A percentile compares a stretch with the other conserved stretches of the same genome.
These are phyloP conservation scores for Dactylellina haptotyla DNA, from an alignment of 2,329 filamentous ascomycete genomes.

Conservation along the genomic window DNA sequence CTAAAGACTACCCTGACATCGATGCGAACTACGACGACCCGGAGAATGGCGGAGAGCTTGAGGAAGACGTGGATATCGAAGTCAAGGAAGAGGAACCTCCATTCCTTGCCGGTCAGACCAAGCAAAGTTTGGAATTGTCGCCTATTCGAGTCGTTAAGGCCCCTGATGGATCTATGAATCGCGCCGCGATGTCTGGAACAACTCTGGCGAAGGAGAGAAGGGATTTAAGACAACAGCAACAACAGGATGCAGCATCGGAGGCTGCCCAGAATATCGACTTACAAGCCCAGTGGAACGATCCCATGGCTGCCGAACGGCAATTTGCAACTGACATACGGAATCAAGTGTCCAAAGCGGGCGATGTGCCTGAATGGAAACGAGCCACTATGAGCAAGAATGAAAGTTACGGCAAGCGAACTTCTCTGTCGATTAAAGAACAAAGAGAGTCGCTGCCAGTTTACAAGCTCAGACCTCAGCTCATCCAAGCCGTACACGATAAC, in stretches of 20 bases:
- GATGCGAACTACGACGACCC: constrained; percentile 94
- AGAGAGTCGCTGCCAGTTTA: constrained; percentile 88
- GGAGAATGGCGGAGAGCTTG: constrained; percentile 82
- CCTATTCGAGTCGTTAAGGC: constrained; percentile 97
- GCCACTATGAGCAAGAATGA: constrained; percentile 82
- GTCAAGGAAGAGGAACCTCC: constrained; percentile 95
- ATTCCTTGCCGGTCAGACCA: constrained; percentile 94
- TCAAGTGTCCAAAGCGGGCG: constrained; percentile 69
- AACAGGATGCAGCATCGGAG: constrained; percentile 78
- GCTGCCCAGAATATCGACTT: constrained; percentile 82
- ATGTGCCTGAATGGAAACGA: constrained; percentile 91
- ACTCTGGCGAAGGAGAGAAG: constrained; percentile 87
- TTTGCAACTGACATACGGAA: constrained; percentile 88
- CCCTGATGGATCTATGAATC: constrained; percentile 96
- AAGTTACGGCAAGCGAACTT: constrained; percentile 84
- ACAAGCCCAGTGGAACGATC: constrained; percentile 92
- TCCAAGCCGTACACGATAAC: constrained; percentile 86
- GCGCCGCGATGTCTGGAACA: constrained; percentile 93
- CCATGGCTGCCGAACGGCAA: constrained; percentile 86
- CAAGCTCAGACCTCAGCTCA: constrained; percentile 85
- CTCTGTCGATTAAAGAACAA: constrained; percentile 93
- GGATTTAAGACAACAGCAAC: constrained; percentile 88
- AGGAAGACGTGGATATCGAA: constrained; percentile 96
- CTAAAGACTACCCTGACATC: constrained; percentile 91
- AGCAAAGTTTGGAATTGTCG: constrained; percentile 91